phyloP scores from a whole-genome alignment of 179 eudicot species.

The Dionaea muscipula region DNA sequence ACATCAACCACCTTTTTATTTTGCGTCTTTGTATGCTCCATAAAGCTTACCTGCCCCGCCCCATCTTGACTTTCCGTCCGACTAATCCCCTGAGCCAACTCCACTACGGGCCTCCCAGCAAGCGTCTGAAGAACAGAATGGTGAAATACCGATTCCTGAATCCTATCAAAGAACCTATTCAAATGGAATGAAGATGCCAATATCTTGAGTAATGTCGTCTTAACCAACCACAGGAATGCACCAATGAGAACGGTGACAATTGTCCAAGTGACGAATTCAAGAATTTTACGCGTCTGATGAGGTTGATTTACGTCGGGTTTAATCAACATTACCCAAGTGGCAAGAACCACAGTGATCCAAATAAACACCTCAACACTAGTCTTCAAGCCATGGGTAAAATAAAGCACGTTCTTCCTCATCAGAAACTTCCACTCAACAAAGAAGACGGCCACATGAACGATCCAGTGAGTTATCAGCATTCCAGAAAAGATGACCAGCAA shows the following conservation, averaged over 20 bases:
- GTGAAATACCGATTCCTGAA: conserved; percentile 32
- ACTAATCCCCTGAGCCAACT: conserved; percentile 11
- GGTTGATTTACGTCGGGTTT: conserved; percentile 4
- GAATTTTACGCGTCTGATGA: conserved; percentile 6
- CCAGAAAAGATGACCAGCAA: conserved; percentile 29
- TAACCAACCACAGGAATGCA: conserved; percentile 26
- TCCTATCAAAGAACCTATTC: conserved; percentile 31
- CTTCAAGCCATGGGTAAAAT: conserved; percentile 29
- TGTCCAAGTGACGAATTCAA: conserved; percentile 19
- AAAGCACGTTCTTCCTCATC: conserved; percentile 26
- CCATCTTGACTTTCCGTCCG: conserved; percentile 10
- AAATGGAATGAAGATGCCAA: conserved; percentile 34
- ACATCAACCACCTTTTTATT: conserved; percentile 28
- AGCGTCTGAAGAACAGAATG: conserved; percentile 29
- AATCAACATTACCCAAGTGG: conserved; percentile 23
- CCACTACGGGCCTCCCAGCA: conserved; percentile 27
- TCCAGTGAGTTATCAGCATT: conserved; percentile 22
- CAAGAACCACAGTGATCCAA: conserved; percentile 24
- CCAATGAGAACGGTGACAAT: conserved; percentile 20
- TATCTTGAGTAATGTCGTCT: conserved; percentile 29
- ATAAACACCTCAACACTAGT: conserved; percentile 18
- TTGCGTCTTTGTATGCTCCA: conserved; percentile 2
- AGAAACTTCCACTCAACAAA: conserved; percentile 32
- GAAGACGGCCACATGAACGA: conserved; percentile 24
- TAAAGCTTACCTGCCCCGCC: conserved; percentile 22